phyloP scores from a whole-genome alignment of 2,329 filamentous ascomycete species.

The Fusarium lateritium region DNA sequence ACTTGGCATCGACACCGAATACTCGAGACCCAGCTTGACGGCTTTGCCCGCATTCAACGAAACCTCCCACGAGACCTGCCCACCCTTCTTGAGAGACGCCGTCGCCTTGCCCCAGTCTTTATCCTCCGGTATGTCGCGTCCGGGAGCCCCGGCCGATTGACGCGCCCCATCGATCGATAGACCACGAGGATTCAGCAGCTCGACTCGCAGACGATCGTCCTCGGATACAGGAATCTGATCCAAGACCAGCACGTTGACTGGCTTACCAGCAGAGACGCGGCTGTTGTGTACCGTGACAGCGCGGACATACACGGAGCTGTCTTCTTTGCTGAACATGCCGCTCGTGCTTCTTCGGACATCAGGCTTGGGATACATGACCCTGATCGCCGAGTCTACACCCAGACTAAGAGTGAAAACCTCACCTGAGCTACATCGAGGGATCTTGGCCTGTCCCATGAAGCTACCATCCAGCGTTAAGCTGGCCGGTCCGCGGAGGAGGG shows the following conservation, averaged over 20 bases:
- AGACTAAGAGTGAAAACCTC: slow-evolving; percentile 68
- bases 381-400: slow-evolving; percentile 72
- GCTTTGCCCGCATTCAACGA: slow-evolving; percentile 69
- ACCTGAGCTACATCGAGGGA: slow-evolving; percentile 70
- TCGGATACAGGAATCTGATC: slow-evolving; percentile 75
- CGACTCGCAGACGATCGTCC: slow-evolving; percentile 70
- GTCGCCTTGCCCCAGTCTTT: slow-evolving; percentile 68
- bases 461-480: slow-evolving; percentile 75
- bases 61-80: slow-evolving; percentile 72
- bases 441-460: slow-evolving; percentile 70
- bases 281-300: slow-evolving; percentile 67
- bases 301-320: slow-evolving; percentile 65
- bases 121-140: slow-evolving; percentile 50
- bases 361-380: slow-evolving; percentile 69
- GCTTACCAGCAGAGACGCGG: slow-evolving; percentile 53
- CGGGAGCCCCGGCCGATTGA: slow-evolving; percentile 55
- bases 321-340: slow-evolving; percentile 69
- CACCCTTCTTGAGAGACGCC: slow-evolving; percentile 68
- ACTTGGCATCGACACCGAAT: slow-evolving; percentile 70
- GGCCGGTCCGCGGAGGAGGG: slow-evolving; percentile 68
- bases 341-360: slow-evolving; percentile 66
- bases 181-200: slow-evolving; percentile 64
- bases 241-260: slow-evolving; percentile 65
- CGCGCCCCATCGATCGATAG: slow-evolving; percentile 58
- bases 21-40: slow-evolving; percentile 72